Base-by-base conservation (phyloP, 2,329 filamentous ascomycete species). In the Stachybotrys echinatus region DNA sequence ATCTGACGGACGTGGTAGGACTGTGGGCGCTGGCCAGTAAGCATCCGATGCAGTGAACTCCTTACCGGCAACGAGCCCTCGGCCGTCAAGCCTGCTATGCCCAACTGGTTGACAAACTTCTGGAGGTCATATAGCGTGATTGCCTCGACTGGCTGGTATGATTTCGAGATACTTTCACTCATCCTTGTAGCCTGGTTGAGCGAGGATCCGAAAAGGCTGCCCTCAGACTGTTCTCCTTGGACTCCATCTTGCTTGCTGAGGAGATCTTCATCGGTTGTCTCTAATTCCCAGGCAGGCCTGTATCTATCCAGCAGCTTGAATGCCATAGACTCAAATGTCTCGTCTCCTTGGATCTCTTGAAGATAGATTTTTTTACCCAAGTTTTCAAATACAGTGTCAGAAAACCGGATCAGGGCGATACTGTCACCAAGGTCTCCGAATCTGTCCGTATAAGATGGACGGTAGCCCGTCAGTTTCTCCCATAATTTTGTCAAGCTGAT, bases 351-450 rank as follows among this genome's bases (percentile, higher is more conserved):
- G 21, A 71, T 52, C 46, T 70, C 68, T n/a, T 70, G 66, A 4
- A 70, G 50, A 27, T 69, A 70, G 1, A 71, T 49, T 1, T 59
- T 59, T 18, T 56, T 60, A 1, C 65, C 64, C 4, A 55, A 61
- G 1, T 34, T 27, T 3, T 61, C 55, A 3, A 63, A 46, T 1
- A 67, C 61, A 7, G 51, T 49, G 37, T 70, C 68, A 39, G 68
- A 71, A 39, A 67, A 71, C 17, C 68, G 65, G 1, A 71, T 55
- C 4, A 71, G 53, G 4, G 63, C 65, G 50, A 71, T 70, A 53
- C 68, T 71, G 49, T 71, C 68, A 0, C 66, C 63, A 4, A 67
- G 55, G 23, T 61, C 56, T 22, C 57, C 51, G 21, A 69, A 47
- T 12, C 50, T 59, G 4, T 67, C 63, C 2, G 55, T 55, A 4